Base-by-base conservation (phyloP, 352 stramenopile genomes). In the Phytophthora parvispora region DNA sequence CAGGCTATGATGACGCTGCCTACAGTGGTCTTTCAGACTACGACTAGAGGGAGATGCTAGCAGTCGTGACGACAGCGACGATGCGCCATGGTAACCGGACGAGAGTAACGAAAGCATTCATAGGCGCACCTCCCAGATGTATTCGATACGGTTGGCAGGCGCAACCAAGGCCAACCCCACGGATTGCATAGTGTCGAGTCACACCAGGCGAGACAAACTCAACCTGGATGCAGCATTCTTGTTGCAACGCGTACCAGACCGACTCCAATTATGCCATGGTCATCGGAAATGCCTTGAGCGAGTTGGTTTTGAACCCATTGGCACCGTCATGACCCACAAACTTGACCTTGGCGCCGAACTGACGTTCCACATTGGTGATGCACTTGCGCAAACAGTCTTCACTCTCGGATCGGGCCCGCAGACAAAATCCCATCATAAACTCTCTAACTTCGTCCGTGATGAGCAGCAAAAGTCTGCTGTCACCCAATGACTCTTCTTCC, bases 351-450 rank as follows among this genome's bases (percentile, higher is more conserved):
- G 40, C 15, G 31, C 1, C n/a, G 6, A 45, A 45, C 22, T 60
- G 60, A 32, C 18, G 42, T 25, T 59, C 12, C 18, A 67, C 27
- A n/a, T 59, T 59, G 9, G 13, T 47, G 29, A 67, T 40, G 48
- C 20, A 67, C 31, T 0, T 52, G 31, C 38, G 63, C 36, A 70
- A 45, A 32, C 45, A 67, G n/a, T 27, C 22, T 71, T 57, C 55
- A 32, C 64, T 65, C 9, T 66, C 64, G 13, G 55, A 59, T 45
- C 64, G 65, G 64, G 52, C 40, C 31, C 64, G 64, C 20, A 72
- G 60, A 50, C 64, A 72, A 24, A 48, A 68, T 62, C 60, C 65
- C 22, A 54, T 63, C 65, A 73, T 68, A 20, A 36, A 73, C n/a
- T 40, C 50, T n/a, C 65, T 73, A n/a, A 40, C 36, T 56, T 73